These are phyloP conservation scores for Umbelopsis sp. DNA, from an alignment of 192 early-diverging fungal genomes.

Conservation along the genomic window DNA sequence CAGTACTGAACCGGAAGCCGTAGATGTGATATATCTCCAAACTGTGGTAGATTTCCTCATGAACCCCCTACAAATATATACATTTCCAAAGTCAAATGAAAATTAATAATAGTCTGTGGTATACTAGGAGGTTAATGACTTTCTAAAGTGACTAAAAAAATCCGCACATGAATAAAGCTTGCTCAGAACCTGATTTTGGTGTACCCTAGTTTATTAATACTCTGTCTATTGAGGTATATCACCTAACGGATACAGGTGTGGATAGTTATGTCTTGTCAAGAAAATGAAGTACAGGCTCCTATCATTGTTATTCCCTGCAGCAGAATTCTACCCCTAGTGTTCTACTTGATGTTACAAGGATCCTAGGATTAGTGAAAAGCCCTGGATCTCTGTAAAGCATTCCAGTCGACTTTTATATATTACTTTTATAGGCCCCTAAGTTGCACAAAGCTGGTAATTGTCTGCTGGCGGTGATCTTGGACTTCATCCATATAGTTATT, in stretches of 20 bases:
- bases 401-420: conserved; percentile 19
- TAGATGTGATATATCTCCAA: too few relatives aligned
- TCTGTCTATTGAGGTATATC: too few relatives aligned
- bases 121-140: not conserved
- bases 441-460: not conserved
- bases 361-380: conserved; percentile 8
- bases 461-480: not conserved
- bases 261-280: too few relatives aligned
- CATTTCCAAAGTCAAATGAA: not conserved
- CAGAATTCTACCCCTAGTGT: not conserved
- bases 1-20: too few relatives aligned
- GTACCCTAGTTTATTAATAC: not conserved
- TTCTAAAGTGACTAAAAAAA: not conserved
- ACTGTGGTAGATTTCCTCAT: not conserved
- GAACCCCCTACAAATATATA: conserved; percentile 13
- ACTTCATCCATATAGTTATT: not conserved
- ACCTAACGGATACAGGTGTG: too few relatives aligned
- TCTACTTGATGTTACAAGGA: not conserved
- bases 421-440: conserved; percentile 10
- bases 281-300: not conserved
- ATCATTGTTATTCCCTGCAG: not conserved
- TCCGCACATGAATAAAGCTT: not conserved
- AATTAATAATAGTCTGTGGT: not conserved
- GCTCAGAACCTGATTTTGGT: not conserved
- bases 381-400: not conserved